A percentile compares a stretch with the other conserved stretches of the same genome.
Evolutionary conservation across 192 early-diverging fungal genomes (phyloP).

Genomic region (Backusella westeae): DNA sequence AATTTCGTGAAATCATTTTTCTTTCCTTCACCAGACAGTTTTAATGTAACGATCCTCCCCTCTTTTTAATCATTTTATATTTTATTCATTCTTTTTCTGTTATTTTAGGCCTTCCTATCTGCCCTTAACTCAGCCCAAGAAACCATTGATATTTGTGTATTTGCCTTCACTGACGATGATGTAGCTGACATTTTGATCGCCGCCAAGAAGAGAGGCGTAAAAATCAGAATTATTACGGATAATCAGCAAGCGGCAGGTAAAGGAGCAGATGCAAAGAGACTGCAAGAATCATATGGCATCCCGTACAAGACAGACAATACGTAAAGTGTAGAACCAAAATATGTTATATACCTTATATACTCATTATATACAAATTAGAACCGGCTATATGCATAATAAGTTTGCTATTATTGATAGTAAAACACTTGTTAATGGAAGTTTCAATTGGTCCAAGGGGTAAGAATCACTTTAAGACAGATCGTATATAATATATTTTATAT

Average conservation of each 20-base stretch:
- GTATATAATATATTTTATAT: not conserved
- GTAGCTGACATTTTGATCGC: constrained; percentile 61
- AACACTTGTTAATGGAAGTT: constrained; percentile 63
- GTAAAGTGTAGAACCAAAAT: constrained; percentile 12
- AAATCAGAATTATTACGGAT: constrained; percentile 71
- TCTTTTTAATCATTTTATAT: not conserved
- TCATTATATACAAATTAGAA: constrained; percentile 22
- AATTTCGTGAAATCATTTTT: constrained; percentile 32
- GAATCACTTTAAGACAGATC: not conserved
- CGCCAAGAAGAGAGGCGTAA: constrained; percentile 46
- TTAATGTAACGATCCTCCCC: constrained; percentile 17
- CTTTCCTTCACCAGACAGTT: constrained; percentile 36
- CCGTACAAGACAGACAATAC: constrained; percentile 41
- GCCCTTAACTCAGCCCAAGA: constrained; percentile 44
- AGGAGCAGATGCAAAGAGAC: constrained; percentile 35
- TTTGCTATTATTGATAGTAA: constrained; percentile 62
- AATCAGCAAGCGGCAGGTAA: constrained; percentile 42
- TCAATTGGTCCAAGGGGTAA: constrained; percentile 59
- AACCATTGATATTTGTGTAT: constrained; percentile 70
- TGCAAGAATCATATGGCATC: constrained; percentile 33
- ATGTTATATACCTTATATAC: not conserved
- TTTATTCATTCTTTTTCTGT: not conserved
- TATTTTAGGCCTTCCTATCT: constrained; percentile 28
- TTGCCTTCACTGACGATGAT: constrained; percentile 73
- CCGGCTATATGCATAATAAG: constrained; percentile 69